Conservation (phyloP, 179 eudicot genomes). For the Actinidia polygama region DNA sequence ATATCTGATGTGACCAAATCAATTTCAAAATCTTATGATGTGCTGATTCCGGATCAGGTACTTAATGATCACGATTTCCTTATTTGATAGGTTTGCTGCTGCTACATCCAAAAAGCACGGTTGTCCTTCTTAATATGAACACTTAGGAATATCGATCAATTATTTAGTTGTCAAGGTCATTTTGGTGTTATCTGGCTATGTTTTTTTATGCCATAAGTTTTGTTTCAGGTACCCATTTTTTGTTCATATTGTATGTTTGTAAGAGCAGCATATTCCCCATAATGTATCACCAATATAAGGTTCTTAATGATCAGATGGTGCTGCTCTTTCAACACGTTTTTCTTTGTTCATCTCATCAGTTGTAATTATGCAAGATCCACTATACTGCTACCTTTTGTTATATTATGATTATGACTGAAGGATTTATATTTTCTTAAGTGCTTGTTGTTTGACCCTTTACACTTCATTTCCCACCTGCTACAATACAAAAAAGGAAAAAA, state of each 20-base stretch:
- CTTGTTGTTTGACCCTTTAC: no score
- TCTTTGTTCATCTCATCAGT: no score
- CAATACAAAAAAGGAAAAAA: no score
- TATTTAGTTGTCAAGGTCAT: not conserved
- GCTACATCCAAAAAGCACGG: no score
- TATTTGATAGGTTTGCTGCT: not conserved
- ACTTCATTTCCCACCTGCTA: no score
- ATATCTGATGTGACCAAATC: slow-evolving; percentile 93
- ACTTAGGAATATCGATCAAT: not conserved
- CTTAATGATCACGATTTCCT: not conserved
- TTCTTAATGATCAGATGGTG: not conserved
- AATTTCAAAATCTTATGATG: slow-evolving; percentile 72
- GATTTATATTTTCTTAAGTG: no score
- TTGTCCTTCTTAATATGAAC: no score
- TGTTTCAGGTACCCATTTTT: not conserved
- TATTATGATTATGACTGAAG: no score
- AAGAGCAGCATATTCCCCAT: not conserved
- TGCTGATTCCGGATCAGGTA: slow-evolving; percentile 92
- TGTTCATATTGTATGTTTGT: not conserved
- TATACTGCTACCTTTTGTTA: no score
- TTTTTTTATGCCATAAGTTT: not conserved
- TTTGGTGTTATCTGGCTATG: no score
- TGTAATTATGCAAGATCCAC: no score
- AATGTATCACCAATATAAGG: not conserved
- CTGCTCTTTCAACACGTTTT: not conserved